Percentiles rank a stretch among this genome's conserved stretches.
Conservation (phyloP, 2,329 filamentous ascomycete genomes). For the Piedraia hortae region DNA sequence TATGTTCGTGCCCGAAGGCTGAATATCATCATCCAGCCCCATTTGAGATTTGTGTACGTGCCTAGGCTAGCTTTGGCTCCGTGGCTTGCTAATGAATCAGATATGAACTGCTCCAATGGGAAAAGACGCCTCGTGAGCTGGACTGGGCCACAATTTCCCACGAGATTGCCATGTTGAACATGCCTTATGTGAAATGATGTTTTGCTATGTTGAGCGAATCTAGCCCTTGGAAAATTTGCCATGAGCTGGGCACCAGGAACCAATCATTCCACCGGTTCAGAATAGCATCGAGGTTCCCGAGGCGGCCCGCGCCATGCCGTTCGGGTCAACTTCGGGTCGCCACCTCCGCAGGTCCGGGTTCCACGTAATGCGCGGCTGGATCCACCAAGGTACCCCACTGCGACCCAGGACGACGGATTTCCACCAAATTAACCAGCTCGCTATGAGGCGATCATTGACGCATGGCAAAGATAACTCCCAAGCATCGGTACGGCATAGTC, state of each 20-base stretch:
- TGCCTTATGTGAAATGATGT: conserved; percentile 41
- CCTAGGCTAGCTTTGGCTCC: neutral
- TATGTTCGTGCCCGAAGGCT: conserved; percentile 76
- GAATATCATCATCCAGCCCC: conserved; percentile 95
- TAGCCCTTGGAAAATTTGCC: no score
- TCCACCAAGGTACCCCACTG: no score
- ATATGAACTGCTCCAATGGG: conserved; percentile 84
- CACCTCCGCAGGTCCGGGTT: no score
- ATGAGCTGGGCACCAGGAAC: no score
- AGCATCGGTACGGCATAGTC: conserved; percentile 54
- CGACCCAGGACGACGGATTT: no score
- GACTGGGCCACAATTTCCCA: conserved; percentile 75
- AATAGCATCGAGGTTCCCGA: no score
- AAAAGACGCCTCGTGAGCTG: conserved; percentile 60
- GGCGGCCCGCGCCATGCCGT: no score
- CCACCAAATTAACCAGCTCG: no score
- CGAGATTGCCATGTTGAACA: conserved; percentile 88
- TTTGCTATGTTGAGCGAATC: neutral
- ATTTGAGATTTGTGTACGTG: conserved; percentile 57
- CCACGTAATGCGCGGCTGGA: no score
- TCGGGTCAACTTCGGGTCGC: no score
- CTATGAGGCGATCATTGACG: no score
- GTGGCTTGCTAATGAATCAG: conserved; percentile 10
- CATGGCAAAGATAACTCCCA: conserved; percentile 9
- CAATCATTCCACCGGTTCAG: no score